Conservation (phyloP, 495 filamentous ascomycete species). For the Trichoderma parareesei region DNA sequence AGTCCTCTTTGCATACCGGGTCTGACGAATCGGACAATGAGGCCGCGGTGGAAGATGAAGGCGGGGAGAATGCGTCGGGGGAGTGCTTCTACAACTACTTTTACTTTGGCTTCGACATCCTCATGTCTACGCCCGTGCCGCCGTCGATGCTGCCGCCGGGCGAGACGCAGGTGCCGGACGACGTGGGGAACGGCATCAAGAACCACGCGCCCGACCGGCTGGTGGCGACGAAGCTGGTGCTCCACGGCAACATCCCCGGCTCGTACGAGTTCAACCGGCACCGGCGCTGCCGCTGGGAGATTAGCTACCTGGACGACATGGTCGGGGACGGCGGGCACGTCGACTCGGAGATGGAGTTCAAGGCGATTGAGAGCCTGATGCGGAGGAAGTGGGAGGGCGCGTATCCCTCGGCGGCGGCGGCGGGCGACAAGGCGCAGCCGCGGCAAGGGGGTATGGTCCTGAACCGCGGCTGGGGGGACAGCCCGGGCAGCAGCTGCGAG, state of each 20-base stretch:
- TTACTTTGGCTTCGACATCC: constrained; percentile 87
- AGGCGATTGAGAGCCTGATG: constrained; percentile 56
- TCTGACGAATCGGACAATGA: constrained; percentile 62
- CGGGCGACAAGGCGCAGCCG: constrained; percentile 39
- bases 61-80: constrained; percentile 41
- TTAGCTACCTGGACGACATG: constrained; percentile 45
- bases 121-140: constrained; percentile 67
- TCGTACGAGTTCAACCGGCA: constrained; percentile 96
- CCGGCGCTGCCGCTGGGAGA: constrained; percentile 79
- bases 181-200: constrained; percentile 21
- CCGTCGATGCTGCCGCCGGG: constrained; percentile 56
- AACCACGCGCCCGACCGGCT: constrained; percentile 45
- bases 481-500: constrained; percentile 83
- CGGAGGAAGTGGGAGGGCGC: constrained; percentile 63
- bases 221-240: constrained; percentile 79
- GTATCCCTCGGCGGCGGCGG: constrained; percentile 29
- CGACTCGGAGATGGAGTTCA: constrained; percentile 72
- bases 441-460: constrained; percentile 76
- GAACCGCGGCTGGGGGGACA: constrained; percentile 85
- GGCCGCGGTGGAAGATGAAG: constrained; percentile 48
- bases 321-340: constrained; percentile 27
- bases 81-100: constrained; percentile 98
- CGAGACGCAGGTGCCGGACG: constrained; percentile 24
- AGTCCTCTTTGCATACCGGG: constrained; percentile 66
- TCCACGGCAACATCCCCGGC: constrained; percentile 91